phyloP scores from a whole-genome alignment of 2,329 filamentous ascomycete species.

The Aureobasidium sp. region DNA sequence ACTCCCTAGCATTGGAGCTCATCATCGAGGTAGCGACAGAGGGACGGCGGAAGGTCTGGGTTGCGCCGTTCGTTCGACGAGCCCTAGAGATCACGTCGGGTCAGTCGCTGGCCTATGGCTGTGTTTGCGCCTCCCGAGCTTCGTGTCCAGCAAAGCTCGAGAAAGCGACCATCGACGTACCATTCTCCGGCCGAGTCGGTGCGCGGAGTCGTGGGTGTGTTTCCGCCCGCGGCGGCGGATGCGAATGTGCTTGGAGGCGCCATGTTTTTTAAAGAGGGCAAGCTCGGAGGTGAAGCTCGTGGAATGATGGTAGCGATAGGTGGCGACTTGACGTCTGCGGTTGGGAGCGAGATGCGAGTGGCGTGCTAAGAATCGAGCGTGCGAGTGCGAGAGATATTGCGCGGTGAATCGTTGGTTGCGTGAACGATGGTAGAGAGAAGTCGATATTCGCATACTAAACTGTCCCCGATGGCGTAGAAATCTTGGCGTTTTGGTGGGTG shows the following conservation, averaged over 20 bases:
- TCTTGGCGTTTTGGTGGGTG: background rate
- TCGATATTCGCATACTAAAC: constrained; percentile 6
- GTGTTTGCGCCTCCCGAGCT: constrained; percentile 14
- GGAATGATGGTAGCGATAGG: background rate
- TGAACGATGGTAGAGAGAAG: constrained; percentile 6
- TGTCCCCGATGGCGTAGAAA: background rate
- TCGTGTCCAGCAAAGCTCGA: constrained; percentile 2
- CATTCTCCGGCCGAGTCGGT: constrained; percentile 39
- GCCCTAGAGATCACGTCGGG: constrained; percentile 39
- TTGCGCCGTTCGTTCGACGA: constrained; percentile 59
- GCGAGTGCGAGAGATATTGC: background rate
- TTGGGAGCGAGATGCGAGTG: background rate
- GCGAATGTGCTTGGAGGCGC: constrained; percentile 43
- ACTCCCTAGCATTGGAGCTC: constrained; percentile 33
- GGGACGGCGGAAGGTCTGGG: constrained; percentile 59
- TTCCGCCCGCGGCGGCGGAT: constrained; percentile 43
- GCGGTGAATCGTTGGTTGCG: constrained; percentile 5
- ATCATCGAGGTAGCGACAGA: constrained; percentile 51
- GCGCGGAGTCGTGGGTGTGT: constrained; percentile 32
- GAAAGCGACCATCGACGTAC: constrained; percentile 30
- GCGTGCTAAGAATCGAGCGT: background rate
- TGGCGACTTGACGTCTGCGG: constrained; percentile 3
- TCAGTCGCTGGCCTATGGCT: constrained; percentile 7
- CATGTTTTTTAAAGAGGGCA: constrained; percentile 27
- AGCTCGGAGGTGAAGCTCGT: constrained; percentile 10